These are phyloP conservation scores for Penicillium macrosclerotiorum DNA, from an alignment of 495 filamentous ascomycete species.

Conservation along the genomic window DNA sequence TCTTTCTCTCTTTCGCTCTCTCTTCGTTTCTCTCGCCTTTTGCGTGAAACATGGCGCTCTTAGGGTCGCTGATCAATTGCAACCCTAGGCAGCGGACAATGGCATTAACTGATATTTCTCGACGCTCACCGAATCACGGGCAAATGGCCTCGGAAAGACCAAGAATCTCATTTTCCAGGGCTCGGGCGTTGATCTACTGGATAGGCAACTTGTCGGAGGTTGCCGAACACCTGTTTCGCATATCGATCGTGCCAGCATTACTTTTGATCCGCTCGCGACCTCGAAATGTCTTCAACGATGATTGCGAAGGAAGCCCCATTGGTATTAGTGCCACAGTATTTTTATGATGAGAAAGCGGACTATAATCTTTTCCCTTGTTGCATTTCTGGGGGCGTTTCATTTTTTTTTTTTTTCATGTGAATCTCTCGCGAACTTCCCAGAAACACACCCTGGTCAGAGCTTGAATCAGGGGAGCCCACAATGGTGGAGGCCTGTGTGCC, in stretches of 20 bases:
- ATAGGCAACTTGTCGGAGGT: not conserved
- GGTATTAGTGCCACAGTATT: too few species aligned
- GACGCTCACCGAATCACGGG: too few species aligned
- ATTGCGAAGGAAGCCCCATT: too few species aligned
- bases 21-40: too few species aligned
- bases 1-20: too few species aligned
- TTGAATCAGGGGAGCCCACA: constrained; percentile 17
- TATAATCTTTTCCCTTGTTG: too few species aligned
- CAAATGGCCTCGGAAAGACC: too few species aligned
- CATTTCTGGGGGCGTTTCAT: too few species aligned
- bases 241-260: not conserved
- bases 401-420: not conserved
- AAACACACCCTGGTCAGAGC: constrained; percentile 1
- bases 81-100: not conserved
- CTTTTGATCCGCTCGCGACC: too few species aligned
- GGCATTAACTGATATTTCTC: constrained; percentile 1
- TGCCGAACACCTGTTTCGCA: constrained; percentile 1
- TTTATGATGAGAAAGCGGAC: too few species aligned
- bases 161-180: too few species aligned
- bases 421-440: not conserved
- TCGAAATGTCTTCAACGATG: too few species aligned
- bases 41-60: constrained; percentile 19
- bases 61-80: constrained; percentile 13
- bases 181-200: not conserved
- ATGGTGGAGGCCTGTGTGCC: constrained; percentile 18